Percentiles rank a stretch among this genome's conserved stretches.
Conservation (phyloP, 2,329 filamentous ascomycete genomes). For the Paecilomyces sp. region DNA sequence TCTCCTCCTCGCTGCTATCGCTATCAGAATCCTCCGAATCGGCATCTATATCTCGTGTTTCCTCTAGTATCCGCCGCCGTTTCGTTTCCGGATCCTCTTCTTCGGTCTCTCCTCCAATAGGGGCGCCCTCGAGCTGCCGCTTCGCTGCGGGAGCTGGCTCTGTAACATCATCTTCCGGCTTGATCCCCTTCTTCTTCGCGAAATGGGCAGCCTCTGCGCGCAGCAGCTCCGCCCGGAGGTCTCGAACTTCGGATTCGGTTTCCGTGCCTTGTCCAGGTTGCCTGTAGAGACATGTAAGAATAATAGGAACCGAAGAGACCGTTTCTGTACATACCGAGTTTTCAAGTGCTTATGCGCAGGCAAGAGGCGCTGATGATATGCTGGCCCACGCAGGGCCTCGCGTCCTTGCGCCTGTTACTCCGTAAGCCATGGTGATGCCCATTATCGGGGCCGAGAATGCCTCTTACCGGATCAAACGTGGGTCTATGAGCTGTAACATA, state of each 20-base stretch:
- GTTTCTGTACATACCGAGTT: constrained; percentile 51
- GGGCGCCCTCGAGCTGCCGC: constrained; percentile 53
- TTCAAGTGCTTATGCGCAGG: constrained; percentile 93
- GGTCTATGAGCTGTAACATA: constrained; percentile 61
- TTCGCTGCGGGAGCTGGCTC: constrained; percentile 48
- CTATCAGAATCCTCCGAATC: constrained; percentile 60
- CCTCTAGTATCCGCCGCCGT: constrained; percentile 76
- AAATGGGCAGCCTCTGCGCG: constrained; percentile 82
- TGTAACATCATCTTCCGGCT: constrained; percentile 36
- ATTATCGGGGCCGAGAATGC: background rate
- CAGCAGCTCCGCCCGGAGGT: constrained; percentile 83
- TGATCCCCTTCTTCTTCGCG: constrained; percentile 69
- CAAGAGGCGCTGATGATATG: constrained; percentile 92
- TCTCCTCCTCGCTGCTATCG: constrained; percentile 56
- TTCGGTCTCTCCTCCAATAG: constrained; percentile 31
- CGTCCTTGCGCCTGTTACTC: constrained; percentile 72
- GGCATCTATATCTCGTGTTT: constrained; percentile 81
- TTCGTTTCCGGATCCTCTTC: constrained; percentile 74
- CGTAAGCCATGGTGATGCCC: constrained; percentile 18
- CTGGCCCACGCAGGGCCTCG: constrained; percentile 85
- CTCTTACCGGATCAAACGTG: constrained; percentile 83
- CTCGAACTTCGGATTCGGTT: constrained; percentile 62
- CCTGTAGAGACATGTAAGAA: constrained; percentile 31
- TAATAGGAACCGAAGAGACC: background rate
- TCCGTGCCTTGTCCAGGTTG: constrained; percentile 85